A percentile compares a stretch with the other conserved stretches of the same genome.
These are phyloP conservation scores for Nevesoporus exiguus DNA, from an alignment of 768 basidiomycete genomes.

Conservation along the genomic window DNA sequence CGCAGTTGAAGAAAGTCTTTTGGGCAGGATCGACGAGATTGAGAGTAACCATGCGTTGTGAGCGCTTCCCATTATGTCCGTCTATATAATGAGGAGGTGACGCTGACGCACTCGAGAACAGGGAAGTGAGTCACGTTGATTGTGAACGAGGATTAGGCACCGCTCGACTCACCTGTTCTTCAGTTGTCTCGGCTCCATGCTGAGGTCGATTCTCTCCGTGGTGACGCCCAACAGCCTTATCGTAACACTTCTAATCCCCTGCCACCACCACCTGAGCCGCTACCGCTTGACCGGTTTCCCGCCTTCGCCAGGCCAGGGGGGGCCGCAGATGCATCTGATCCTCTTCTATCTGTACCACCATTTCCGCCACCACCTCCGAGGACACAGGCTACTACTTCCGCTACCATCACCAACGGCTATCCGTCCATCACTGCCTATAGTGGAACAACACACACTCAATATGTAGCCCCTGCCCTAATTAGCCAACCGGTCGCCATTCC, in stretches of 20 bases:
- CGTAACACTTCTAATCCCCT: conserved; percentile 46
- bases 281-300: conserved; percentile 44
- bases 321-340: conserved; percentile 18
- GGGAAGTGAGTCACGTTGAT: conserved; percentile 28
- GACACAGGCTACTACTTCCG: conserved; percentile 1
- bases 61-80: conserved; percentile 5
- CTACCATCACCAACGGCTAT: conserved; percentile 14
- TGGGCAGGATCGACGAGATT: conserved; percentile 32
- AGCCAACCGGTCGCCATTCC: conserved; percentile 16
- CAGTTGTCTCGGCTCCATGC: conserved; percentile 34
- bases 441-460: conserved; percentile 14
- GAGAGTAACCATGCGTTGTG: conserved; percentile 28
- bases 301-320: conserved; percentile 37
- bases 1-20: conserved; percentile 36
- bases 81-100: conserved; percentile 1
- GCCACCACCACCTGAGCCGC: conserved; percentile 53
- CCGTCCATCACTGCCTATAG: conserved; percentile 4
- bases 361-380: conserved; percentile 30
- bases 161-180: conserved; percentile 23
- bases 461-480: conserved; percentile 11
- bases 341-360: conserved; percentile 19
- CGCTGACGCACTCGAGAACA: conserved; percentile 17
- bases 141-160: conserved; percentile 1
- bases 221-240: conserved; percentile 28
- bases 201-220: conserved; percentile 37